These are phyloP conservation scores for Diutina neorugosa DNA, from an alignment of 1,139 yeast species.

Conservation along the genomic window DNA sequence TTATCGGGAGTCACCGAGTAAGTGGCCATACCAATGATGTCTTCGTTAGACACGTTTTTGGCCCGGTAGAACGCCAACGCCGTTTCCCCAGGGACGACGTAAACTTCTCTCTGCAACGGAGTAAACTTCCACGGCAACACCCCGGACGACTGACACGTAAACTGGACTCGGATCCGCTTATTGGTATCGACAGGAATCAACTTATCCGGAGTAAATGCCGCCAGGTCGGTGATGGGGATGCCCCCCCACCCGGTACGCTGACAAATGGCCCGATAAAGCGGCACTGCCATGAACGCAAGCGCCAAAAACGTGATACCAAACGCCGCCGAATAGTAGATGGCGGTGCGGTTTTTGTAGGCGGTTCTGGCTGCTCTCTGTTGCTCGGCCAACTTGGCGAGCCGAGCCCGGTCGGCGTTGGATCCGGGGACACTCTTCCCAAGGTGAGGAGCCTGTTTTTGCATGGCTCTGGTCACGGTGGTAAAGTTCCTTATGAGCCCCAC, in stretches of 20 bases:
- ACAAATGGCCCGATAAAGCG: conserved; percentile 83
- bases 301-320: conserved; percentile 66
- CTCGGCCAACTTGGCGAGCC: conserved; percentile 8
- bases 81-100: conserved; percentile 93
- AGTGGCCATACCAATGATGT: conserved; percentile 96
- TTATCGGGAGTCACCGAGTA: conserved; percentile 94
- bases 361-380: conserved; percentile 19
- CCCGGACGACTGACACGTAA: conserved; percentile 87
- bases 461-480: not conserved
- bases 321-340: conserved; percentile 63
- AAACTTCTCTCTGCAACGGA: conserved; percentile 91
- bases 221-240: conserved; percentile 75
- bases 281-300: conserved; percentile 83
- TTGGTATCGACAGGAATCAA: conserved; percentile 82
- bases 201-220: conserved; percentile 76
- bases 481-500: not conserved
- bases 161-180: conserved; percentile 67
- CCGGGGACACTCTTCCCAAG: not conserved
- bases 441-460: not conserved
- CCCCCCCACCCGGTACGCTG: conserved; percentile 97
- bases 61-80: conserved; percentile 95
- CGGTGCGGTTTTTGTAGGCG: conserved; percentile 31
- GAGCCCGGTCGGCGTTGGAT: not conserved
- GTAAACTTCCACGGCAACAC: conserved; percentile 91
- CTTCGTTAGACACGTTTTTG: conserved; percentile 71